Evolutionary conservation across 306 rosid genomes (phyloP), one percentile per base, ranked within the genome.

Genomic region (Acmispon strigosus): DNA sequence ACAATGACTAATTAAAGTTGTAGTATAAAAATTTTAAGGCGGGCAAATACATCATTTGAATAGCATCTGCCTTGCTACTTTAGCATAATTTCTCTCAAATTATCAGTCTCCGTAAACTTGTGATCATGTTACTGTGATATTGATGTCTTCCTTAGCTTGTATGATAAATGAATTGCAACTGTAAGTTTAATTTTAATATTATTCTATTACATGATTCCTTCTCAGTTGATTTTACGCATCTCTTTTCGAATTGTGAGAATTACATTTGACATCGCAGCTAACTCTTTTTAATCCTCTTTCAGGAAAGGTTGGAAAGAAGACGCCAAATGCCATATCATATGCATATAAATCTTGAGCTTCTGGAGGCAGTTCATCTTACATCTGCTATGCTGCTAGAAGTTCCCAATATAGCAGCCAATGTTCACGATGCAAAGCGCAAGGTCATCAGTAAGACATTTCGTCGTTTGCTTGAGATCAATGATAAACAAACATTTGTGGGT

Each of bases 321-420:
- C 86, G 99, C 2, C 97, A 91, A 80, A 95, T 95, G 99, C 99
- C 99, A 22, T 95, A 91, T 76, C 99, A 95, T 62, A 95, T 95
- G 99, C 99, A 95, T 81, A 95, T 95, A 52, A 95, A 89, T 82
- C 97, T 90, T 20, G 99, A 95, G 88, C 97, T 91, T 56, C 60
- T 91, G 77, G 99, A 95, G 78, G 76, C 96, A 0, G 96, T 95
- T 39, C 99, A 95, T 85, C 85, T 91, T 74, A 88, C 78, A 77
- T 83, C 96, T 74, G 97, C 97, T 44, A 95, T 95, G 97, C 86
- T 95, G 78, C 89, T 95, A 48, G 99, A 95, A 84, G 97, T 95
- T 57, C 99, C 99, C 24, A 91, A 91, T 74, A 83, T 89, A 87
- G 99, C 97, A 7, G 91, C 96, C 50, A 91, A 87, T 75, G 55